Evolutionary conservation across 345 rosid genomes (phyloP).

Genomic region (Erodium maritimum): DNA sequence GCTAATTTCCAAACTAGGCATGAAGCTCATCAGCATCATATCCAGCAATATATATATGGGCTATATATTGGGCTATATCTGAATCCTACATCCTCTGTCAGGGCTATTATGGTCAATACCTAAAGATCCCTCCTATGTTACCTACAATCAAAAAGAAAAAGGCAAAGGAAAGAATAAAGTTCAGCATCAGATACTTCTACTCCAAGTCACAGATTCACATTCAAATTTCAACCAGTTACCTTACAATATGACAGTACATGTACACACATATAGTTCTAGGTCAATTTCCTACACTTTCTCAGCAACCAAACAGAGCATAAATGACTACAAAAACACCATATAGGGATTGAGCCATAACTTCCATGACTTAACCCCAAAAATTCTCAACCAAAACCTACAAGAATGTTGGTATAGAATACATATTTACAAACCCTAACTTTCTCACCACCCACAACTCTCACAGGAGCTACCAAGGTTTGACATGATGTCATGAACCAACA

Average conservation of each 20-base stretch:
- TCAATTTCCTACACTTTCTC: not conserved
- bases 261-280: not conserved
- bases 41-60: too few relatives aligned
- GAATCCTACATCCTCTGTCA: constrained; percentile 1
- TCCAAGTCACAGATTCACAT: not conserved
- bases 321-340: not conserved
- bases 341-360: not conserved
- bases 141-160: too few relatives aligned
- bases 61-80: too few relatives aligned
- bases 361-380: too few relatives aligned
- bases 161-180: not conserved
- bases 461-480: constrained; percentile 73
- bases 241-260: too few relatives aligned
- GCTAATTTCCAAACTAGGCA: too few relatives aligned
- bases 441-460: constrained; percentile 60
- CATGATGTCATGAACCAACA: constrained; percentile 54
- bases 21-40: too few relatives aligned
- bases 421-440: not conserved
- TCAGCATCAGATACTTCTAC: not conserved
- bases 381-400: not conserved
- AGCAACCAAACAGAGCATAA: not conserved
- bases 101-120: too few relatives aligned
- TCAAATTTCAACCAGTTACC: too few relatives aligned
- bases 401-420: too few relatives aligned
- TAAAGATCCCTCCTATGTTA: too few relatives aligned